Conservation (phyloP, 163 green algal species). For the Trebouxiophyceae sp. region DNA sequence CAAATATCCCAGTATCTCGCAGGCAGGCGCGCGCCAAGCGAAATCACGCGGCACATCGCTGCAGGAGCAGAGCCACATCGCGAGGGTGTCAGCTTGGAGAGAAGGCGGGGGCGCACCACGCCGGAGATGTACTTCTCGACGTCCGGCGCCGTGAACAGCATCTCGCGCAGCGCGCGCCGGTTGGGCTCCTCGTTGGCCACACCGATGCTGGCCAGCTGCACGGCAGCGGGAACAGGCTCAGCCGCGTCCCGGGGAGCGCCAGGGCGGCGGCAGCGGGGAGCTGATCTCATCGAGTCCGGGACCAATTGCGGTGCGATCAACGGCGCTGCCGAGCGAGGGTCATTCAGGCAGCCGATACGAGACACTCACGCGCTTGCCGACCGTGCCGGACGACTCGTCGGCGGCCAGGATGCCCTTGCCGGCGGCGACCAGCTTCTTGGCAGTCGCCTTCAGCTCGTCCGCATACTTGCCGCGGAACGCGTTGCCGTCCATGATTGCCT, state of each 20-base stretch:
- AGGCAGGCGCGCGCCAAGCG: too few species aligned
- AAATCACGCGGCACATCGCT: too few species aligned
- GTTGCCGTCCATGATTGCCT: slow-evolving; percentile 14
- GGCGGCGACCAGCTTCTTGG: slow-evolving; percentile 36
- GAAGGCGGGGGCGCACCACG: too few species aligned
- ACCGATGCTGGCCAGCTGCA: slow-evolving; percentile 53
- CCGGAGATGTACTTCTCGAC: slow-evolving; percentile 57
- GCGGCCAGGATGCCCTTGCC: slow-evolving; percentile 79
- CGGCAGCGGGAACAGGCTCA: not conserved
- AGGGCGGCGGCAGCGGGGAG: too few species aligned
- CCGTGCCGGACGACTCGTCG: slow-evolving; percentile 77
- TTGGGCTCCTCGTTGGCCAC: slow-evolving; percentile 61
- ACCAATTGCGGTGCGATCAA: too few species aligned
- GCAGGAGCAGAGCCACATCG: too few species aligned
- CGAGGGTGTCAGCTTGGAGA: too few species aligned
- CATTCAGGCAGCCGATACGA: too few species aligned
- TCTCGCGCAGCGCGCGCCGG: slow-evolving; percentile 47
- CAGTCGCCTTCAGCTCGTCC: slow-evolving; percentile 40
- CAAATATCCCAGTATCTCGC: too few species aligned
- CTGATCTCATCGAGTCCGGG: too few species aligned
- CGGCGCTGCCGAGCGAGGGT: too few species aligned
- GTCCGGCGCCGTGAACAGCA: slow-evolving; percentile 59
- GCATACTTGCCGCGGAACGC: slow-evolving; percentile 32
- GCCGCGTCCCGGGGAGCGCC: too few species aligned
- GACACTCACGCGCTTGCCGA: slow-evolving; percentile 77